phyloP scores from a whole-genome alignment of 1,284 basidiomycete species.

The Puccinia polysora region DNA sequence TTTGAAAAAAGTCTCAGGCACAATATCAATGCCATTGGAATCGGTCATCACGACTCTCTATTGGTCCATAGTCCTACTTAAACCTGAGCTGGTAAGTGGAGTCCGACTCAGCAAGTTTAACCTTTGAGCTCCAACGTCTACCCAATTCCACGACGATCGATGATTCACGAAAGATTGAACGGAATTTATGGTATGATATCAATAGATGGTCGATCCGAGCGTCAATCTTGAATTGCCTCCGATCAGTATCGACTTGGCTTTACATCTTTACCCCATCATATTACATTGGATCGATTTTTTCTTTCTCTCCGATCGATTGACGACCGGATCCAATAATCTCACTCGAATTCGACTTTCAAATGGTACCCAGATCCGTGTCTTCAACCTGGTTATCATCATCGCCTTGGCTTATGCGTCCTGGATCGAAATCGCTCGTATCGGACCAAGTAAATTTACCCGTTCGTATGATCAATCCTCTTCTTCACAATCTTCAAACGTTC shows the following conservation, averaged over 20 bases:
- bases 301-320: not conserved
- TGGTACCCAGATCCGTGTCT: not conserved
- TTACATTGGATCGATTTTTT: constrained; percentile 15
- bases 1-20: not conserved
- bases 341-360: not conserved
- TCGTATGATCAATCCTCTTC: too few relatives aligned
- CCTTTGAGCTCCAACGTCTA: too few relatives aligned
- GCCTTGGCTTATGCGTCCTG: not conserved
- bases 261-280: constrained; percentile 5
- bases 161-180: not conserved
- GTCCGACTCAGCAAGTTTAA: too few relatives aligned
- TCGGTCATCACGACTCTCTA: constrained; percentile 14
- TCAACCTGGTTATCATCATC: not conserved
- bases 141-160: too few relatives aligned
- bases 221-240: not conserved
- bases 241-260: not conserved
- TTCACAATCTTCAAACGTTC: too few relatives aligned
- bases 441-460: too few relatives aligned
- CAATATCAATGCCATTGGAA: constrained; percentile 3
- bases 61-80: not conserved
- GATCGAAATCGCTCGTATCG: not conserved
- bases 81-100: not conserved
- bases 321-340: not conserved
- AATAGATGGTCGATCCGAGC: not conserved
- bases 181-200: too few relatives aligned